Percentiles rank a stretch among this genome's conserved stretches.
Evolutionary conservation across 176 grass and related monocot species (phyloP).

Genomic region (Urochloa ruziziensis): DNA sequence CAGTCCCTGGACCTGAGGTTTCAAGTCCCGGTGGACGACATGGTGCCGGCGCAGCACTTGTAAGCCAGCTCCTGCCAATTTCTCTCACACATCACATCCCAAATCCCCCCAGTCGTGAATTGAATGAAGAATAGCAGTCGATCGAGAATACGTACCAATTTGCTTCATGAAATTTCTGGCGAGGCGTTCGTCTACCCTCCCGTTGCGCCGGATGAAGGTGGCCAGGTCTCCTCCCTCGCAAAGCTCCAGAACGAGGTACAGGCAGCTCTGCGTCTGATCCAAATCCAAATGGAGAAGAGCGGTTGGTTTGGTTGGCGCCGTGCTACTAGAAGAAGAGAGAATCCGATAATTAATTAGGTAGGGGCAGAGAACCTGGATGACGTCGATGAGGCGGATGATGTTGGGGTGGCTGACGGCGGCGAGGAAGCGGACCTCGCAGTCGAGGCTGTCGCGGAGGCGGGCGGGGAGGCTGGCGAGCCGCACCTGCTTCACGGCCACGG

Average conservation of each 20-base stretch:
- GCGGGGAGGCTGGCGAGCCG: conserved; percentile 38
- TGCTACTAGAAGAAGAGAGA: background rate
- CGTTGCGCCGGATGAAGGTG: conserved; percentile 32
- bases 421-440: conserved; percentile 62
- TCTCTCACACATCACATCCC: background rate
- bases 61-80: conserved; percentile 57
- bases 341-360: rapidly evolving
- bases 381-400: conserved; percentile 59
- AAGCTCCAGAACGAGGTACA: conserved; percentile 54
- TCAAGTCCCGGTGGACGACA: conserved; percentile 66
- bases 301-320: background rate
- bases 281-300: no score
- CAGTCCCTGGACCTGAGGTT: conserved; percentile 50
- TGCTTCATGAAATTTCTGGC: conserved; percentile 55
- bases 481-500: conserved; percentile 67
- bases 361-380: conserved; percentile 28
- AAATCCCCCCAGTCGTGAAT: background rate
- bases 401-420: conserved; percentile 56
- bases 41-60: conserved; percentile 51
- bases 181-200: conserved; percentile 34
- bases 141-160: conserved; percentile 15
- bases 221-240: conserved; percentile 49
- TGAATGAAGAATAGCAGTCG: background rate
- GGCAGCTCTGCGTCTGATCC: conserved; percentile 29
- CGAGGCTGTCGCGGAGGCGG: conserved; percentile 53